Conservation (phyloP, 257 asterid species). For the Rhazya stricta region DNA sequence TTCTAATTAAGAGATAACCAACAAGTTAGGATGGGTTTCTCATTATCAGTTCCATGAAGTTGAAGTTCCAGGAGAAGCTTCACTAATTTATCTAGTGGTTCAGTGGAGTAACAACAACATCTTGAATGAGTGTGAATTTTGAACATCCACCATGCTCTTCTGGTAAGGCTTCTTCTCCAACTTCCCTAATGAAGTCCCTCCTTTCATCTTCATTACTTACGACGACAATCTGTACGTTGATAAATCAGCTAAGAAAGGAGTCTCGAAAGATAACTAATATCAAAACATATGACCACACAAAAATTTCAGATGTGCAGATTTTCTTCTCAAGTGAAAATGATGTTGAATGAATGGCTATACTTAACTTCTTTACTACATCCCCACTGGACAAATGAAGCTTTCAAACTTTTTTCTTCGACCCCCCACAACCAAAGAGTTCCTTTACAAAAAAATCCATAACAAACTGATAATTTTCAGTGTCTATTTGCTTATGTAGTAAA, state of each 20-base stretch:
- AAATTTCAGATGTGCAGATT: neutral
- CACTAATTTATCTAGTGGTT: slow-evolving; percentile 5
- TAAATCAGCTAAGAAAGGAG: neutral
- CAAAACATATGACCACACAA: neutral
- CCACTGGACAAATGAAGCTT: no score
- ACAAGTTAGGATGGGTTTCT: neutral
- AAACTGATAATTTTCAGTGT: no score
- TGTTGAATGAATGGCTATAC: neutral
- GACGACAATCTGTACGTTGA: slow-evolving; percentile 40
- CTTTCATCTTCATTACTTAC: slow-evolving; percentile 58
- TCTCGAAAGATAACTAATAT: neutral
- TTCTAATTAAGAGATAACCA: no score
- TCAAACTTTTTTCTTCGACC: no score
- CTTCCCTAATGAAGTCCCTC: slow-evolving; percentile 31
- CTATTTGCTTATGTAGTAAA: no score
- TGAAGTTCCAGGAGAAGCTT: neutral
- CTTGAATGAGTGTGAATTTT: slow-evolving; percentile 47
- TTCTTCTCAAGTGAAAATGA: neutral
- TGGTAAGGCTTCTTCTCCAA: slow-evolving; percentile 62
- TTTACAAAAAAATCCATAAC: no score
- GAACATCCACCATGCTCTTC: slow-evolving; percentile 75
- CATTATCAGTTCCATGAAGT: neutral
- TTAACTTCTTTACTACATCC: neutral
- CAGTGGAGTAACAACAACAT: slow-evolving; percentile 29
- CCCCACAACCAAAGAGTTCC: no score